Percentiles rank a stretch among this genome's conserved stretches.
These are phyloP conservation scores for Dactylellina drechsleri DNA, from an alignment of 2,329 filamentous ascomycete species.

Conservation along the genomic window DNA sequence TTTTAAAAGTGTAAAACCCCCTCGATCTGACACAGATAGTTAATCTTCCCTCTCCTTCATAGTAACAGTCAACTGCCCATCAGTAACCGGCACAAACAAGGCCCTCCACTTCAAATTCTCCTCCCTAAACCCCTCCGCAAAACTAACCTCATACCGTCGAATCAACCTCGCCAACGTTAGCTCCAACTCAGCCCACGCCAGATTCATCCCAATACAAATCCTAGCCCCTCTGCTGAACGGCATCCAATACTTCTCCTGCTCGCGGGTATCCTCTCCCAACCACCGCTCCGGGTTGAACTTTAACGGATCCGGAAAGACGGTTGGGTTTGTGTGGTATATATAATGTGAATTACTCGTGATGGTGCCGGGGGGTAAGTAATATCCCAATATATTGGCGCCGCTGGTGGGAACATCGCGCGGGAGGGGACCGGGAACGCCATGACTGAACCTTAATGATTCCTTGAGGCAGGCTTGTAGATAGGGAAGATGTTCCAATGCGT, in stretches of 20 bases:
- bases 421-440: constrained; percentile 35
- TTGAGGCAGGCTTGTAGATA: constrained; percentile 42
- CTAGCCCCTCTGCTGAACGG: constrained; percentile 42
- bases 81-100: constrained; percentile 39
- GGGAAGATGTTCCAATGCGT: constrained; percentile 26
- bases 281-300: constrained; percentile 39
- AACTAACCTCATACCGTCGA: constrained; percentile 34
- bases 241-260: constrained; percentile 43
- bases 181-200: constrained; percentile 38
- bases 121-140: constrained; percentile 31
- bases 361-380: constrained; percentile 21
- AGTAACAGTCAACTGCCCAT: constrained; percentile 26
- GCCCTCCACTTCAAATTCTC: constrained; percentile 43
- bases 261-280: constrained; percentile 29
- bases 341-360: constrained; percentile 22
- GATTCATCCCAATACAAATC: constrained; percentile 41
- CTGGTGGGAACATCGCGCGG: constrained; percentile 27
- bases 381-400: constrained; percentile 22
- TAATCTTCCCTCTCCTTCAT: constrained; percentile 42
- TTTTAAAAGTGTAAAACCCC: background rate
- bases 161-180: constrained; percentile 35
- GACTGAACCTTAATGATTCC: constrained; percentile 33
- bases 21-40: background rate
- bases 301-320: constrained; percentile 28
- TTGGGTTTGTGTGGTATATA: constrained; percentile 37